Base-by-base conservation (phyloP, 352 stramenopile genomes). In the Peronospora tabacina region DNA sequence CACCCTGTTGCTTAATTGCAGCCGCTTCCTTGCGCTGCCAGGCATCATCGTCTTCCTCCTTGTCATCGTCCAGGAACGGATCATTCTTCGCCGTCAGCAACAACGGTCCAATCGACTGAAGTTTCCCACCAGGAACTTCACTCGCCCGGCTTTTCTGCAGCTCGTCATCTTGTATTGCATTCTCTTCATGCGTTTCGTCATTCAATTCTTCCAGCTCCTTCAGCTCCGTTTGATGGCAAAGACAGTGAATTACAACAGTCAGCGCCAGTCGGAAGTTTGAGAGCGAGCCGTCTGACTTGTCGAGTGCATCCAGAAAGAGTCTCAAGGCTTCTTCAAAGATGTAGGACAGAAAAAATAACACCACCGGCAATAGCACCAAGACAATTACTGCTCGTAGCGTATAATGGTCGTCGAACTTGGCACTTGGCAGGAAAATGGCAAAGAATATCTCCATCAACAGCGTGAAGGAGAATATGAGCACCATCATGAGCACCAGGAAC, bases 401-500 rank as follows among this genome's bases (percentile, higher is more conserved):
- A 52, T 85, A 90, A 32, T 84, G 78, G 12, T 76, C 63, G 44
- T 82, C 68, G 52, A 72, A 83, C 52, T 85, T 85, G 52, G 79
- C 77, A 38, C 75, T 87, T 17, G 79, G 79, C 32, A 90, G 58
- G 48, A 90, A 90, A 49, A 90, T 84, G 16, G 75, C 72, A 49
- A 90, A 90, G 68, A 88, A 90, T 47, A 90, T 78, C 62, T 88
- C 79, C 79, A 90, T 90, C 37, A 90, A 61, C 45, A 85, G 47
- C 57, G 76, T 86, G 55, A 90, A 88, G 11, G 79, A 90, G 58
- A 88, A 85, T 64, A 90, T 86, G 59, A 90, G 52, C 59, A 90
- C 73, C 38, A 85, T 63, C 77, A 90, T 87, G 37, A 86, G 58
- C 51, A 88, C 77, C n/a, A 90, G 59, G 50, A 90, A 90, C 26